Conservation (phyloP, 805 yeast genomes). For the Pichia cephalocereana region DNA sequence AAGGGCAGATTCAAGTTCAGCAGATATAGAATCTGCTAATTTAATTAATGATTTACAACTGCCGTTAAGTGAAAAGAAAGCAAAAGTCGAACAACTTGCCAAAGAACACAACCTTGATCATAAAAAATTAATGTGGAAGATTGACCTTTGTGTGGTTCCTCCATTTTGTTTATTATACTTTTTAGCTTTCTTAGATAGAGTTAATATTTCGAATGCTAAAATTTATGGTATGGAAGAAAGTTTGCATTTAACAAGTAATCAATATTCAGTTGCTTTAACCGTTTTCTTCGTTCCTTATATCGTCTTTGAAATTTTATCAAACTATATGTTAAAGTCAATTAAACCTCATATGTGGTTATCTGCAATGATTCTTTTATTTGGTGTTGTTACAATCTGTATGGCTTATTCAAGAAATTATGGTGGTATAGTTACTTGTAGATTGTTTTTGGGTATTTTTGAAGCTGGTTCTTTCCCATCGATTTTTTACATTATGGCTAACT, state of each 20-base stretch:
- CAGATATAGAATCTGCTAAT: not conserved
- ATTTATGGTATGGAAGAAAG: slow-evolving; percentile 58
- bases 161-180: slow-evolving; percentile 70
- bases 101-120: slow-evolving; percentile 43
- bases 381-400: slow-evolving; percentile 54
- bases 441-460: slow-evolving; percentile 59
- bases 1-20: slow-evolving; percentile 5
- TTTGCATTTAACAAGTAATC: slow-evolving; percentile 44
- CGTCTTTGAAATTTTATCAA: slow-evolving; percentile 55
- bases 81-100: slow-evolving; percentile 30
- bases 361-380: slow-evolving; percentile 51
- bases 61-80: slow-evolving; percentile 17
- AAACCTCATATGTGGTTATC: slow-evolving; percentile 61
- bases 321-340: slow-evolving; percentile 47
- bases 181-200: slow-evolving; percentile 71
- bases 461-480: slow-evolving; percentile 70
- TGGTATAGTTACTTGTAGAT: slow-evolving; percentile 51
- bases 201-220: slow-evolving; percentile 74
- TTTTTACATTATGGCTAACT: slow-evolving; percentile 59
- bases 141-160: slow-evolving; percentile 63
- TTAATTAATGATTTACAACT: slow-evolving; percentile 9
- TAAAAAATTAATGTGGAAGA: slow-evolving; percentile 47
- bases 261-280: slow-evolving; percentile 57
- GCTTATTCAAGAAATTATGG: slow-evolving; percentile 55
- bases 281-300: slow-evolving; percentile 68